Conservation (phyloP, 2,329 filamentous ascomycete genomes). For the Didymella pinodella region DNA sequence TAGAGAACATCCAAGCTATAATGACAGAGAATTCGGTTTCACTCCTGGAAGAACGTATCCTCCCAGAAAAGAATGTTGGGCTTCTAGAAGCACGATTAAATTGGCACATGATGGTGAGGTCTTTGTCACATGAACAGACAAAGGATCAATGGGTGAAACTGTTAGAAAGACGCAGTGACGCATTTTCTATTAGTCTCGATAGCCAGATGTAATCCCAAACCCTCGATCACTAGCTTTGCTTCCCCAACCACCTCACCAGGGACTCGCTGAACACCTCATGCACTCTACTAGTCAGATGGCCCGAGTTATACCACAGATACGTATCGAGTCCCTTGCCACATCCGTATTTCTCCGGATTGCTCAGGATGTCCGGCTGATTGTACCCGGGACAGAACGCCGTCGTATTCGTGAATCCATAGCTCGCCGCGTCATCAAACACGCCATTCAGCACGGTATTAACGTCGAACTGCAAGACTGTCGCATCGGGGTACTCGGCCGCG, state of each 20-base stretch:
- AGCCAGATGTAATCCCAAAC: too few relatives aligned
- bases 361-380: slow-evolving; percentile 56
- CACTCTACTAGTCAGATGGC: slow-evolving; percentile 56
- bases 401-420: slow-evolving; percentile 57
- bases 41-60: too few relatives aligned
- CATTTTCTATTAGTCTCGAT: too few relatives aligned
- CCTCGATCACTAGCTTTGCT: slow-evolving; percentile 3
- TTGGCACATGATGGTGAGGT: too few relatives aligned
- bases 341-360: slow-evolving; percentile 56
- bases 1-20: too few relatives aligned
- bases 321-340: slow-evolving; percentile 53
- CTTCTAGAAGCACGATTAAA: too few relatives aligned
- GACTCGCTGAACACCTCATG: slow-evolving; percentile 51
- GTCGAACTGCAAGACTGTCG: slow-evolving; percentile 56
- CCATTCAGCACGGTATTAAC: slow-evolving; percentile 53
- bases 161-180: too few relatives aligned
- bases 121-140: too few relatives aligned
- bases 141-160: too few relatives aligned
- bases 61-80: too few relatives aligned
- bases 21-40: too few relatives aligned
- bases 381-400: slow-evolving; percentile 57
- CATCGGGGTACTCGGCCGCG: slow-evolving; percentile 38
- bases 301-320: slow-evolving; percentile 60
- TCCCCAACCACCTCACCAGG: slow-evolving; percentile 31
- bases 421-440: slow-evolving; percentile 53